Evolutionary conservation across 768 basidiomycete species (phyloP), one percentile per base, ranked within the genome.

Genomic region (Mycena albidolilacea): DNA sequence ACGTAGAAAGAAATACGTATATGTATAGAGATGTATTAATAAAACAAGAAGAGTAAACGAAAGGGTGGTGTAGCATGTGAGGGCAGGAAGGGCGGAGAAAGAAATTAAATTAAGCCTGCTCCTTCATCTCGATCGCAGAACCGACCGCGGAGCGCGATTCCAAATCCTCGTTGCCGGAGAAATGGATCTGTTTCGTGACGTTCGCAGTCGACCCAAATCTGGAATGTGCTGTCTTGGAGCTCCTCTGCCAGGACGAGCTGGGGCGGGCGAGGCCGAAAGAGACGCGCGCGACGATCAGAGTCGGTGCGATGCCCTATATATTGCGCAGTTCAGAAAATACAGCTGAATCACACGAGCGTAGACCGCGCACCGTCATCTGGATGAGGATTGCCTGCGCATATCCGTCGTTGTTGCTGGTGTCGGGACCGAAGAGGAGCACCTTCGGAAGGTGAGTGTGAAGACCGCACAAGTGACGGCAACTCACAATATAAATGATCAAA

Each of bases 211-310:
- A 67, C 19, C 6, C 52, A 30, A 58, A 61, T 7, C 61, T 54
- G 9, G 62, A 60, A 50, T 55, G 38, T 7, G 61, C 67, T 0
- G 67, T 64, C 38, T 58, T 67, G 41, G 58, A 62, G 50, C 59
- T 70, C 41, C 72, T 58, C 64, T 74, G 72, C 72, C 72, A 74
- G 48, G 72, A 74, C 64, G 68, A 66, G 64, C 72, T 74, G 11
- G 72, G 72, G 2, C 72, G 68, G 8, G 72, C 72, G 35, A 74
- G 52, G 1, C 69, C 69, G 19, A 70, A 70, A 9, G 72, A 74
- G 7, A 74, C 72, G 37, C 72, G 68, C 10, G 72, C 72, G 17
- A 74, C 72, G 37, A 74, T 74, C 15, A 74, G 23, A 7, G 72
- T 74, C 17, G 72, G 72, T 6, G 72, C 72, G 11, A 74, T 70